Conservation (phyloP, 805 yeast genomes). For the Saccharomycodes ludwigii region DNA sequence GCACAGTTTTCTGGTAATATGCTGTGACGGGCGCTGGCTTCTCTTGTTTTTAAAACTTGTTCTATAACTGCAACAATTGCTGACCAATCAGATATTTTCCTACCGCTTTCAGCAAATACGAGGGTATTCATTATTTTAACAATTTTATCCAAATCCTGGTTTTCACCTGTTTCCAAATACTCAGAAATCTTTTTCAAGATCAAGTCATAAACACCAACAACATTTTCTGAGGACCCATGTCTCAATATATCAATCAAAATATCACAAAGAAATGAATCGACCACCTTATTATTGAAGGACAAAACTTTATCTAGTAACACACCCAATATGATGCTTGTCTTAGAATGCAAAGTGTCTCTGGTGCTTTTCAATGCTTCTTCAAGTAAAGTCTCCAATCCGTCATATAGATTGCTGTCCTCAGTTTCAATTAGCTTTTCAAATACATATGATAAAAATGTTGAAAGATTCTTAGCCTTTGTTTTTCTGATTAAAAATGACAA, state of each 20-base stretch:
- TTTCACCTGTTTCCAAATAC: constrained; percentile 9
- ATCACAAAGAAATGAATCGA: constrained; percentile 41
- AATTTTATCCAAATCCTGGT: constrained; percentile 18
- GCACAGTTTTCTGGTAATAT: constrained; percentile 21
- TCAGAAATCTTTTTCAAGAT: constrained; percentile 15
- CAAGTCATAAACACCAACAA: constrained; percentile 31
- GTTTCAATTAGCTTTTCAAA: constrained; percentile 25
- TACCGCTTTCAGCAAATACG: constrained; percentile 61
- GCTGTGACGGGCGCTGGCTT: constrained; percentile 2
- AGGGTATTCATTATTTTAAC: constrained; percentile 34
- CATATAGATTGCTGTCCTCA: constrained; percentile 34
- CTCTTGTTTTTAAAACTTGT: constrained; percentile 5
- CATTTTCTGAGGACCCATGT: constrained; percentile 39
- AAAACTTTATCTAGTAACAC: constrained; percentile 27
- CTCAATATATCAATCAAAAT: constrained; percentile 39
- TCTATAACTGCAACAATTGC: constrained; percentile 8
- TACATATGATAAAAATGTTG: constrained; percentile 31
- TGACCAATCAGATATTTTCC: constrained; percentile 44
- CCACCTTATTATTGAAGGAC: constrained; percentile 2
- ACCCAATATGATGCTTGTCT: constrained; percentile 38
- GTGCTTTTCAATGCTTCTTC: constrained; percentile 69
- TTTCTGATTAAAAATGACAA: constrained; percentile 73
- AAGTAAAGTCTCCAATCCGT: constrained; percentile 48
- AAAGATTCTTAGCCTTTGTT: constrained; percentile 36
- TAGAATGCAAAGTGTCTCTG: constrained; percentile 63